A percentile compares a stretch with the other conserved stretches of the same genome.
Conservation (phyloP, 1,284 basidiomycete species). For the Meira nashicola region DNA sequence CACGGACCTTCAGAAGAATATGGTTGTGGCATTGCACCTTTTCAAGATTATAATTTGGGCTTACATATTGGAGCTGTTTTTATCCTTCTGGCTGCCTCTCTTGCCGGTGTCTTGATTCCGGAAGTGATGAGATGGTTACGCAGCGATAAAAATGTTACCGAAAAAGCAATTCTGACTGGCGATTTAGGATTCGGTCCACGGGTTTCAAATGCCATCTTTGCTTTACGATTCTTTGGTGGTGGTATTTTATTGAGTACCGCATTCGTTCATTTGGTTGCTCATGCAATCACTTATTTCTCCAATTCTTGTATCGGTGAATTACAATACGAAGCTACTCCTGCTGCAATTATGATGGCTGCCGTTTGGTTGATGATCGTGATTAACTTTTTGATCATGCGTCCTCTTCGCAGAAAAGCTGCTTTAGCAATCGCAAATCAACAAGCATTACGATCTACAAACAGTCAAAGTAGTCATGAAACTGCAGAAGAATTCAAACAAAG, state of each 20-base stretch:
- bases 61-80: conserved; percentile 56
- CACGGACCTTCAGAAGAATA: no score
- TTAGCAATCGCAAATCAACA: background rate
- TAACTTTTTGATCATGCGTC: no score
- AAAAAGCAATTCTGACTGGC: background rate
- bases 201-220: conserved; percentile 24
- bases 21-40: conserved; percentile 27
- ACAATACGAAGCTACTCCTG: conserved; percentile 54
- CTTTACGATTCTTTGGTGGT: conserved; percentile 34
- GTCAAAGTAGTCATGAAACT: background rate
- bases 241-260: conserved; percentile 57
- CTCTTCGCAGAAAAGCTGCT: background rate
- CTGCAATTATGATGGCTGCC: conserved; percentile 46
- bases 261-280: conserved; percentile 56
- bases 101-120: conserved; percentile 53
- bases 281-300: conserved; percentile 52
- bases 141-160: conserved; percentile 18
- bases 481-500: background rate
- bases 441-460: no score
- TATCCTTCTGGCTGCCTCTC: conserved; percentile 53
- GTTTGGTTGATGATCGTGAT: no score
- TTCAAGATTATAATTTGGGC: conserved; percentile 52
- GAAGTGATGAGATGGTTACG: conserved; percentile 53
- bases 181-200: conserved; percentile 3
- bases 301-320: conserved; percentile 56